Conservation (phyloP, 192 early-diverging fungal species). For the Phycomyces nitens region DNA sequence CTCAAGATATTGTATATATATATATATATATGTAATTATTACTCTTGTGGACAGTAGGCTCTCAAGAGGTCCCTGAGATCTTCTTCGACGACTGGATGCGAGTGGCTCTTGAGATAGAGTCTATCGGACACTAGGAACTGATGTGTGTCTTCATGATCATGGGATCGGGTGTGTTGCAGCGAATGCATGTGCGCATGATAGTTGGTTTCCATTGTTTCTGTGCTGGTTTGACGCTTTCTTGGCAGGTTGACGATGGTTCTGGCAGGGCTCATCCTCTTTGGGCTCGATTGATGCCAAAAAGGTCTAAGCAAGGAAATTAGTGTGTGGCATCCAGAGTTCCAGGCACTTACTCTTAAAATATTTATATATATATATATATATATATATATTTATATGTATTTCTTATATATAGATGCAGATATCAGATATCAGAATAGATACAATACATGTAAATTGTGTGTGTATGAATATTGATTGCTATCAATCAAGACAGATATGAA, state of each 20-base stretch:
- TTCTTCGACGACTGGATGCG: conserved; percentile 17
- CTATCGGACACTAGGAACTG: conserved; percentile 17
- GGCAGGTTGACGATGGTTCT: conserved; percentile 16
- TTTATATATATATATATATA: too few relatives aligned
- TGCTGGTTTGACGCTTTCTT: conserved; percentile 1
- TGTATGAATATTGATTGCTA: too few relatives aligned
- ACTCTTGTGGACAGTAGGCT: conserved; percentile 24
- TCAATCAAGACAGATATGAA: too few relatives aligned
- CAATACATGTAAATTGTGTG: too few relatives aligned
- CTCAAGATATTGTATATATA: too few relatives aligned
- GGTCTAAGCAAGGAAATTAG: too few relatives aligned
- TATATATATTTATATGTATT: too few relatives aligned
- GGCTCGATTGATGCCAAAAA: too few relatives aligned
- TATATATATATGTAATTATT: background rate
- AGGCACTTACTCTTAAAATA: too few relatives aligned
- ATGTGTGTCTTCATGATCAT: background rate
- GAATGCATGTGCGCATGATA: conserved; percentile 1
- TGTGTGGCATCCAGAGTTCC: too few relatives aligned
- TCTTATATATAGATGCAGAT: too few relatives aligned
- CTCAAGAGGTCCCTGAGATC: conserved; percentile 27
- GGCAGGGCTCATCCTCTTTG: conserved; percentile 3
- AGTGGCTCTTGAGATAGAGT: conserved; percentile 22
- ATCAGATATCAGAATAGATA: too few relatives aligned
- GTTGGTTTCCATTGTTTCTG: background rate
- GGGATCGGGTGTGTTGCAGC: background rate